phyloP scores from a whole-genome alignment of 805 yeast species.

The Nakazawaea sp. region DNA sequence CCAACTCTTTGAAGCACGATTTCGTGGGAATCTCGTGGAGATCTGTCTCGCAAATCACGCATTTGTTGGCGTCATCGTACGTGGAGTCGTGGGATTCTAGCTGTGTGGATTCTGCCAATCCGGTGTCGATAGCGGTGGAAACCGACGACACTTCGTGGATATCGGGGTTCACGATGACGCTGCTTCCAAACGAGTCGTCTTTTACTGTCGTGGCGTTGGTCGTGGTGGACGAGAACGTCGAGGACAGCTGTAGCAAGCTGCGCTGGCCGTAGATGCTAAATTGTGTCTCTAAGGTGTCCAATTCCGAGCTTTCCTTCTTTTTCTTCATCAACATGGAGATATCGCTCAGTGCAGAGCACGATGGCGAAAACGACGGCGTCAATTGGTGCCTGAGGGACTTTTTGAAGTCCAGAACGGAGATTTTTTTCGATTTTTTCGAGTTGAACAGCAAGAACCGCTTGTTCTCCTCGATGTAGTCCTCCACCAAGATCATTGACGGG shows the following conservation, averaged over 20 bases:
- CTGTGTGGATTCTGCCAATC: not conserved
- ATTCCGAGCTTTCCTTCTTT: not conserved
- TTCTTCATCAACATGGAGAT: not conserved
- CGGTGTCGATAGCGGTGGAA: not conserved
- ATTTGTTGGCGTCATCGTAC: slow-evolving; percentile 1
- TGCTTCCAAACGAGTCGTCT: not conserved
- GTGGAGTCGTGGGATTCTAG: not conserved
- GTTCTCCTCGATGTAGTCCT: slow-evolving; percentile 10
- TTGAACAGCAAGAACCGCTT: not conserved
- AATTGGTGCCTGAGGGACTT: slow-evolving; percentile 1
- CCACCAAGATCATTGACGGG: slow-evolving; percentile 6
- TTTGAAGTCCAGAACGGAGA: slow-evolving; percentile 11
- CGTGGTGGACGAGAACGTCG: not conserved
- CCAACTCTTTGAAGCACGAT: slow-evolving; percentile 9
- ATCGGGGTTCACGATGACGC: not conserved
- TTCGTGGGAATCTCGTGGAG: not conserved
- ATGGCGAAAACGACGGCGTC: not conserved
- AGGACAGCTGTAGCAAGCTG: not conserved
- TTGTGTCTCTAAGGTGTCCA: slow-evolving; percentile 1
- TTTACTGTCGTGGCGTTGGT: not conserved
- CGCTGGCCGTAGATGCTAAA: slow-evolving; percentile 2
- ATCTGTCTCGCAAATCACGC: slow-evolving; percentile 4
- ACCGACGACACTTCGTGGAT: not conserved
- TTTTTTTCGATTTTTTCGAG: not conserved
- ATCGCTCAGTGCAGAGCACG: not conserved